Evolutionary conservation across 2,329 filamentous ascomycete genomes (phyloP).

Genomic region (Alternaria sp.): DNA sequence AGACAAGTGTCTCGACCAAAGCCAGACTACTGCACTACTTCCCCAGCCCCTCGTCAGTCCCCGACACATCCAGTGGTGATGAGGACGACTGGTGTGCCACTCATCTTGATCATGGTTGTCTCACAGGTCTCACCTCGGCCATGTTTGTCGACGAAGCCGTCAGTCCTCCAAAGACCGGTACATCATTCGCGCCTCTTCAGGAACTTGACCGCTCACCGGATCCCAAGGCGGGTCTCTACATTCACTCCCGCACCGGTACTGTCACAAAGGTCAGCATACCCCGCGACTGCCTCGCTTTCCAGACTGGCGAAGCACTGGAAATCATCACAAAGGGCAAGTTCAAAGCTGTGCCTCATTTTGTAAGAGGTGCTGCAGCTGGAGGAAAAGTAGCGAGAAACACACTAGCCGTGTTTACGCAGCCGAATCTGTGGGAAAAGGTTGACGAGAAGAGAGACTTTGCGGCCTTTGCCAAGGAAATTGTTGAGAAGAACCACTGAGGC

Average conservation of each 20-base stretch:
- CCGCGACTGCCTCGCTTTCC: constrained; percentile 90
- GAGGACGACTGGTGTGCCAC: constrained; percentile 96
- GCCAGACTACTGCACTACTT: constrained; percentile 94
- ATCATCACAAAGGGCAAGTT: constrained; percentile 91
- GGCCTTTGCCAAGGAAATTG: constrained; percentile 70
- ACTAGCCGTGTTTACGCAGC: constrained; percentile 95
- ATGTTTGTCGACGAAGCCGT: constrained; percentile 90
- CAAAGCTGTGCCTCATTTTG: constrained; percentile 95
- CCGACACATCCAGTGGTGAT: constrained; percentile 44
- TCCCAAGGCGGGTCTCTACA: constrained; percentile 88
- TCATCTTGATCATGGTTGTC: constrained; percentile 89
- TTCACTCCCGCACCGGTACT: constrained; percentile 82
- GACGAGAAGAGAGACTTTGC: constrained; percentile 78
- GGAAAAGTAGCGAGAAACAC: constrained; percentile 72
- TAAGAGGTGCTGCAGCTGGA: constrained; percentile 71
- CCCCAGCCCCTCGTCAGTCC: constrained; percentile 58
- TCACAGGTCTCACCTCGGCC: constrained; percentile 91
- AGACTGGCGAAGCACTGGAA: constrained; percentile 92
- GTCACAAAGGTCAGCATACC: constrained; percentile 94
- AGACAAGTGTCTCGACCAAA: constrained; percentile 86
- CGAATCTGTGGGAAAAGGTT: constrained; percentile 83
- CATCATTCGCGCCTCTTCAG: constrained; percentile 62
- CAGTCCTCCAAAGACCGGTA: constrained; percentile 45
- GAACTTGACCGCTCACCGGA: constrained; percentile 84
- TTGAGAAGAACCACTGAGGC: constrained; percentile 56